These are phyloP conservation scores for Cocos nucifera DNA, from an alignment of 176 grass and related monocot species.

Conservation along the genomic window DNA sequence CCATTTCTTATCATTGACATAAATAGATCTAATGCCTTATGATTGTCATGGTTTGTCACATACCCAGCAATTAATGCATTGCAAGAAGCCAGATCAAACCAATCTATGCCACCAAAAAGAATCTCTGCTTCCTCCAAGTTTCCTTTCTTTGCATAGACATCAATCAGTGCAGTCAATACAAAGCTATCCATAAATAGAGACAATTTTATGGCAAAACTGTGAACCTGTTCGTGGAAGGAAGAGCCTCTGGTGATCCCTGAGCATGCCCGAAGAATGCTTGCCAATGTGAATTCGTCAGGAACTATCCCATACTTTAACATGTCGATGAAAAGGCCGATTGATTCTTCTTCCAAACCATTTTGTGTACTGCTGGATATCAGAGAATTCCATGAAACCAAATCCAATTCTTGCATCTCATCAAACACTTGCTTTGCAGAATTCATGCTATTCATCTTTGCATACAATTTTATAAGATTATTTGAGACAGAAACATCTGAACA, in stretches of 20 bases:
- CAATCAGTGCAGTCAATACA: slow-evolving; percentile 22
- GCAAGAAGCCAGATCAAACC: slow-evolving; percentile 17
- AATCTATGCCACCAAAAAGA: slow-evolving; percentile 15
- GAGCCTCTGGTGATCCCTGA: slow-evolving; percentile 3
- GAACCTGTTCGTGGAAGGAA: slow-evolving; percentile 15
- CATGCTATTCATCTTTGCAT: slow-evolving; percentile 16
- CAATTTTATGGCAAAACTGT: slow-evolving; percentile 18
- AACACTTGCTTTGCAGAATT: slow-evolving; percentile 11
- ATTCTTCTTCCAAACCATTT: slow-evolving; percentile 11
- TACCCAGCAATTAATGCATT: slow-evolving; percentile 27
- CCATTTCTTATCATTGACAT: slow-evolving; percentile 10
- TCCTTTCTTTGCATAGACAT: slow-evolving; percentile 17
- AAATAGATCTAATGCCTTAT: slow-evolving; percentile 15
- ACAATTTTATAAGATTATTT: slow-evolving; percentile 23
- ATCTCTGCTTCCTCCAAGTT: slow-evolving; percentile 13
- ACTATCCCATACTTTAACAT: slow-evolving; percentile 13
- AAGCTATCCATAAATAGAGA: slow-evolving; percentile 3
- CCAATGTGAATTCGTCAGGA: slow-evolving; percentile 24
- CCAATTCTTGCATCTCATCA: slow-evolving; percentile 16
- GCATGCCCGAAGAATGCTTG: slow-evolving; percentile 20
- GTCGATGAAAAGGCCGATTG: slow-evolving; percentile 8
- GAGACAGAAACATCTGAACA: slow-evolving; percentile 23
- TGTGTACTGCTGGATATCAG: slow-evolving; percentile 17
- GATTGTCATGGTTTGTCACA: not conserved
- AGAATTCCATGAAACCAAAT: slow-evolving; percentile 25